Percentiles rank a stretch among this genome's conserved stretches.
phyloP scores from a whole-genome alignment of 352 stramenopile genomes.

The Phytophthora meadii region DNA sequence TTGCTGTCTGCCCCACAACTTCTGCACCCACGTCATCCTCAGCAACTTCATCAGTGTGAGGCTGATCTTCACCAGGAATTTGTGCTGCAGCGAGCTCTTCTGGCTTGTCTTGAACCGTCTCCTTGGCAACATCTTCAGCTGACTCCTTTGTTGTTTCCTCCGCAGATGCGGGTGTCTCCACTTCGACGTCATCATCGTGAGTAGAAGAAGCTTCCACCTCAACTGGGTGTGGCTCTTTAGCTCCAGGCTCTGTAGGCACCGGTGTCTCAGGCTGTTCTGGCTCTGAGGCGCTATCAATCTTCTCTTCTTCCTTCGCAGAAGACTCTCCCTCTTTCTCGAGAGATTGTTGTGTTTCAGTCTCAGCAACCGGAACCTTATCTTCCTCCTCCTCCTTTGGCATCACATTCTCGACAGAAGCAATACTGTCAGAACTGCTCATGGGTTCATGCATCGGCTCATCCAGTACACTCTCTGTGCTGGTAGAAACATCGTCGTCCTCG shows the following conservation, averaged over 20 bases:
- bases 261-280: constrained; percentile 6
- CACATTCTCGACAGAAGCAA: constrained; percentile 4
- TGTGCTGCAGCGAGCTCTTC: constrained; percentile 2
- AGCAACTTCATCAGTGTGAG: constrained; percentile 4
- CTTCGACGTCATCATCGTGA: constrained; percentile 22
- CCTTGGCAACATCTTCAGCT: constrained; percentile 14
- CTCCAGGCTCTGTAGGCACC: constrained; percentile 5
- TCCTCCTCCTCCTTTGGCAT: constrained; percentile 5
- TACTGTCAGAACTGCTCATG: constrained; percentile 14
- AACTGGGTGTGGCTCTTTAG: constrained; percentile 13
- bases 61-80: constrained; percentile 1
- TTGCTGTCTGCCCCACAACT: constrained; percentile 2
- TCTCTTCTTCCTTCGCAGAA: constrained; percentile 16
- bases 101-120: constrained; percentile 6
- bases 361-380: constrained; percentile 8
- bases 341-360: constrained; percentile 3
- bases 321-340: constrained; percentile 5
- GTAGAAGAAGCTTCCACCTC: constrained; percentile 9
- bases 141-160: constrained; percentile 13
- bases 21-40: constrained; percentile 2
- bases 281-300: constrained; percentile 13
- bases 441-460: constrained; percentile 38
- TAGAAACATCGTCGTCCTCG: constrained; percentile 42
- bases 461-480: constrained; percentile 44
- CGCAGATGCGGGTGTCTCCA: constrained; percentile 10